A percentile compares a stretch with the other conserved stretches of the same genome.
Conservation (phyloP, 2,329 filamentous ascomycete species). For the Phyllosticta citriasiana region DNA sequence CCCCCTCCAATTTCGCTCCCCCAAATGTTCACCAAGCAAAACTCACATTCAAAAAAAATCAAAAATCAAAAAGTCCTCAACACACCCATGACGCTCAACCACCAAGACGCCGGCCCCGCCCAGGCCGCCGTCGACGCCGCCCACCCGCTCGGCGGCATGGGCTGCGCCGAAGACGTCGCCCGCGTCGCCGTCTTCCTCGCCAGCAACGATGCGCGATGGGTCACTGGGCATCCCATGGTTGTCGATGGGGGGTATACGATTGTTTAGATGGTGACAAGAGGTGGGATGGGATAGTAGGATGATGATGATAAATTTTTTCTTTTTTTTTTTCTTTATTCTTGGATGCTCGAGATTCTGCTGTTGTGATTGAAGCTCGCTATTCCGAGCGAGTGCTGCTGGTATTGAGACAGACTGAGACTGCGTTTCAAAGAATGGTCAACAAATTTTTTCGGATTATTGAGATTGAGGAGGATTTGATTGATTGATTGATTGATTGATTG, state of each 20-base stretch:
- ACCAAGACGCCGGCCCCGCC: conserved; percentile 22
- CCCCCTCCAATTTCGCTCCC: too few species aligned
- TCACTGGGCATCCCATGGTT: conserved; percentile 31
- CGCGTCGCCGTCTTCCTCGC: conserved; percentile 33
- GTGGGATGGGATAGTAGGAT: background rate
- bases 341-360: too few species aligned
- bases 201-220: conserved; percentile 34
- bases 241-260: conserved; percentile 33
- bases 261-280: background rate
- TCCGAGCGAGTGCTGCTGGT: too few species aligned
- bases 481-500: too few species aligned
- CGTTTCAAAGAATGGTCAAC: too few species aligned
- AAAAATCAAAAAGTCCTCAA: conserved; percentile 17
- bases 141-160: conserved; percentile 24
- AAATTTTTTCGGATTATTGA: too few species aligned
- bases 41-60: background rate
- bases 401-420: too few species aligned
- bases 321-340: too few species aligned
- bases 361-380: too few species aligned
- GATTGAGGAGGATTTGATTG: too few species aligned
- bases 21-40: too few species aligned
- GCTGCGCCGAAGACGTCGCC: conserved; percentile 16
- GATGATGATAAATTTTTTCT: background rate
- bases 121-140: conserved; percentile 15
- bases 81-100: conserved; percentile 29